Base-by-base conservation (phyloP, 2,329 filamentous ascomycete species). In the Neofusicoccum umdonicola region DNA sequence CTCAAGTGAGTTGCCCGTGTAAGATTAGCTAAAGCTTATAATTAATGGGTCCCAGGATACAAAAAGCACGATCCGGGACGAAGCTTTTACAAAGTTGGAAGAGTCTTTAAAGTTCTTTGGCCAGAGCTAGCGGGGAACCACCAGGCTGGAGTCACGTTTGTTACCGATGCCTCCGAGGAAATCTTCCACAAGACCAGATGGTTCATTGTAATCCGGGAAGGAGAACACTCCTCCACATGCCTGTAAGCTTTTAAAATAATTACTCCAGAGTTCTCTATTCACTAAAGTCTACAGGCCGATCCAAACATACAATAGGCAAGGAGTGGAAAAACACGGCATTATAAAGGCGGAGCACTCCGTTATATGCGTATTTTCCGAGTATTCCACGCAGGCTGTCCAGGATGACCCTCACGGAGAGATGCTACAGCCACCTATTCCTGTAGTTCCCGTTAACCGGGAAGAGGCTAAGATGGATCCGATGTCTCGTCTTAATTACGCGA, bases 401-500 rank as follows among this genome's bases (percentile, higher is more conserved):
- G 56, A 60, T 5, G 56, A 60, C 27, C 56, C 42, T 1, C 4
- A 13, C 2, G 42, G 42, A 6, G 41, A 60, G 17, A 67, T 71
- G 65, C 51, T 66, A 31, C 31, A 67, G 27, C 27, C 27, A 15
- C 22, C 69, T 2, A 71, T 73, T 17, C 52, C 61, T 1, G 67
- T 73, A 0, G 37, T 50, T 34, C 7, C 66, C 3, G 65, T 41
- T 4, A 35, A 63, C 6, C 65, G 39, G 9, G 65, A 17, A 8
- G 62, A 69, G 17, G 6, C 31, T 1, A 71, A 63, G 39, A 63
- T 74, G 63, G 68, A 73, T 56, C 56, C 61, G 0, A 57, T 68
- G 48, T 71, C 70, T 1, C 67, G 71, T 4, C 48, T 73, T 4
- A 71, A 73, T 19, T 73, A 69, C 45, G 35, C 56, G 5, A 73